Percentiles rank a stretch among this genome's conserved stretches.
phyloP scores from a whole-genome alignment of 2,329 filamentous ascomycete species.

The Rasamsonia emersonii region DNA sequence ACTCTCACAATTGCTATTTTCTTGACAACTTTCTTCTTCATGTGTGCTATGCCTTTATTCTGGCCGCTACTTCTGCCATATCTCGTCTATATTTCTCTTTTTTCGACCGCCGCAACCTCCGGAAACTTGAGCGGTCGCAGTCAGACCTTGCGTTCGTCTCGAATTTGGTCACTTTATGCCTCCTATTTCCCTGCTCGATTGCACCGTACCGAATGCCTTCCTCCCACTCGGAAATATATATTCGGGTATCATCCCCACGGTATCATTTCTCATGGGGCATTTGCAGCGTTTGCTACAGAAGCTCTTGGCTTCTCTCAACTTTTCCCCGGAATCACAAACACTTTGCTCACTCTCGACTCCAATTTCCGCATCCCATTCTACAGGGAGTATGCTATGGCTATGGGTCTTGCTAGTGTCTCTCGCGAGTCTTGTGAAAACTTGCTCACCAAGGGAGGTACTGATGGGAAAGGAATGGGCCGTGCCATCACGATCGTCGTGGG shows the following conservation, averaged over 20 bases:
- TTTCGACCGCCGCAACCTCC: constrained; percentile 68
- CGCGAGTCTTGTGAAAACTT: constrained; percentile 87
- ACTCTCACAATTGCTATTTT: constrained; percentile 61
- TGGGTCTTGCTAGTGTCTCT: constrained; percentile 82
- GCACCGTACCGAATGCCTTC: constrained; percentile 73
- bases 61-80: constrained; percentile 78
- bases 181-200: constrained; percentile 85
- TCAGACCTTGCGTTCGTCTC: constrained; percentile 61
- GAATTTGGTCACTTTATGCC: constrained; percentile 80
- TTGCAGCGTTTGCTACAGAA: constrained; percentile 83
- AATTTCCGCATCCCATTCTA: constrained; percentile 95
- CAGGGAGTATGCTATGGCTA: constrained; percentile 81
- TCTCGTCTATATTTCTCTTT: constrained; percentile 65
- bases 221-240: constrained; percentile 82
- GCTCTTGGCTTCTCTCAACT: constrained; percentile 76
- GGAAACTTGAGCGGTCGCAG: constrained; percentile 68
- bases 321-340: constrained; percentile 93
- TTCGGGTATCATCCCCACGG: constrained; percentile 97
- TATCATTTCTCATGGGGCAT: constrained; percentile 95
- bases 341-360: constrained; percentile 82
- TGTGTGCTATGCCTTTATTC: constrained; percentile 80
- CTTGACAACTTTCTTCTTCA: constrained; percentile 77
- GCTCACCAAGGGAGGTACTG: constrained; percentile 66
- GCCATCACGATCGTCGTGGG: constrained; percentile 94
- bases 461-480: constrained; percentile 80